phyloP scores from a whole-genome alignment of 805 yeast species.

The Yarrowia sp. region DNA sequence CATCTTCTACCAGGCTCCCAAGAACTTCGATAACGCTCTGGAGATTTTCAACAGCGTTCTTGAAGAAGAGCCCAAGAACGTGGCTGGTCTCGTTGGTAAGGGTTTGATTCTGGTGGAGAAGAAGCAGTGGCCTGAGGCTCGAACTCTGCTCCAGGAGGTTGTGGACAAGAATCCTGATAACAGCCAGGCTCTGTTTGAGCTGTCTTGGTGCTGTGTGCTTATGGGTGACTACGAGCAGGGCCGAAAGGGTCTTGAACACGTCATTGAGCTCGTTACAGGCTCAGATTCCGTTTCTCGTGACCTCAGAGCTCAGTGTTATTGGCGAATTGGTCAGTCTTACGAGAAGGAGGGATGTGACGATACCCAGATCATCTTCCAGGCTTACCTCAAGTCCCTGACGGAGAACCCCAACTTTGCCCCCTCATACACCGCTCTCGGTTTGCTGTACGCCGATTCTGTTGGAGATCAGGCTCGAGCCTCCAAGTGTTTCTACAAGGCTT shows the following conservation, averaged over 20 bases:
- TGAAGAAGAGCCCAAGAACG: slow-evolving; percentile 54
- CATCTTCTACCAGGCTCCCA: slow-evolving; percentile 89
- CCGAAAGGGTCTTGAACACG: slow-evolving; percentile 56
- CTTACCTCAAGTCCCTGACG: slow-evolving; percentile 65
- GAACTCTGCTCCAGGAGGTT: slow-evolving; percentile 59
- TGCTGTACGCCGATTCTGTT: slow-evolving; percentile 65
- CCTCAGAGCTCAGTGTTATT: slow-evolving; percentile 63
- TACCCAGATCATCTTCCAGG: slow-evolving; percentile 61
- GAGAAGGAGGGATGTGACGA: slow-evolving; percentile 49
- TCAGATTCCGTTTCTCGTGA: slow-evolving; percentile 61
- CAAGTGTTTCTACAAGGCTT: slow-evolving; percentile 87
- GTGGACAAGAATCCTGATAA: slow-evolving; percentile 59
- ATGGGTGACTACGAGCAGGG: slow-evolving; percentile 61
- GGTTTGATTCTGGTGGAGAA: slow-evolving; percentile 78
- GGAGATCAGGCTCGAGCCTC: slow-evolving; percentile 72
- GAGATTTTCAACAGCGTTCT: slow-evolving; percentile 72
- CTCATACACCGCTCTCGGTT: slow-evolving; percentile 81
- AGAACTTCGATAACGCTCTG: slow-evolving; percentile 77
- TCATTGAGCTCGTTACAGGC: slow-evolving; percentile 58
- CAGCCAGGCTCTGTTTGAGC: slow-evolving; percentile 67
- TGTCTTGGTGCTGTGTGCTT: slow-evolving; percentile 78
- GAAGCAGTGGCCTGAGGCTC: slow-evolving; percentile 64
- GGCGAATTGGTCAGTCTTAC: slow-evolving; percentile 77
- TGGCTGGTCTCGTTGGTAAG: slow-evolving; percentile 78
- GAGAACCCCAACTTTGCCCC: slow-evolving; percentile 72